Percentiles rank a stretch among this genome's conserved stretches.
These are phyloP conservation scores for Mycena sanguinolenta DNA, from an alignment of 768 basidiomycete genomes.

Conservation along the genomic window DNA sequence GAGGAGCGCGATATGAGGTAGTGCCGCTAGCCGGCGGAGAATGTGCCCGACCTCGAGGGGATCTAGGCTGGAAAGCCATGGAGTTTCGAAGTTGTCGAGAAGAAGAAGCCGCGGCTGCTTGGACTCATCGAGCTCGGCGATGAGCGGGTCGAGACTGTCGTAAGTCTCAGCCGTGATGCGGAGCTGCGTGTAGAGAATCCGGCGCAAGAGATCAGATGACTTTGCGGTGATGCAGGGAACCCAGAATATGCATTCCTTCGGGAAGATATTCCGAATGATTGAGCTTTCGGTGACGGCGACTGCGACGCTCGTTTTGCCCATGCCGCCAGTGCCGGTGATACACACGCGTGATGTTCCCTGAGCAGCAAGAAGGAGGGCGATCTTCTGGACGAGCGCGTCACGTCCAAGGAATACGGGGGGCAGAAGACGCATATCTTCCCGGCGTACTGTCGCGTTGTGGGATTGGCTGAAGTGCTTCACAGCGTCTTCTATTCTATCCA, in stretches of 20 bases:
- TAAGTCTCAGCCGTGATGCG: background rate
- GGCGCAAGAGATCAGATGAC: background rate
- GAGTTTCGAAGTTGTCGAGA: background rate
- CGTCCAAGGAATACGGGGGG: background rate
- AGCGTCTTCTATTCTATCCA: background rate
- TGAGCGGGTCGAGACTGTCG: background rate
- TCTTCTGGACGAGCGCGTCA: background rate
- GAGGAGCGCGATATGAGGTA: background rate
- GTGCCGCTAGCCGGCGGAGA: background rate
- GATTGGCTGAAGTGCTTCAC: background rate
- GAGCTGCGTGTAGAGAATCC: background rate
- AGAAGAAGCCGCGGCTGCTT: background rate
- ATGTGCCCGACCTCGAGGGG: background rate
- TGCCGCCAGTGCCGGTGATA: background rate
- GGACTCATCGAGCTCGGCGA: background rate
- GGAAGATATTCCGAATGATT: background rate
- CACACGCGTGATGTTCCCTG: background rate
- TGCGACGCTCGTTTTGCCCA: background rate
- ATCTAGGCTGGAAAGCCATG: background rate
- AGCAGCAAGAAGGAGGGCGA: background rate
- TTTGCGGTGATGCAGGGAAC: background rate
- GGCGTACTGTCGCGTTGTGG: background rate
- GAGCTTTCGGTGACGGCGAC: background rate
- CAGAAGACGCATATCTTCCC: background rate
- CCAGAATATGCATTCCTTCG: background rate